phyloP scores from a whole-genome alignment of 2,329 filamentous ascomycete genomes.

The Domatiomyces globalis region DNA sequence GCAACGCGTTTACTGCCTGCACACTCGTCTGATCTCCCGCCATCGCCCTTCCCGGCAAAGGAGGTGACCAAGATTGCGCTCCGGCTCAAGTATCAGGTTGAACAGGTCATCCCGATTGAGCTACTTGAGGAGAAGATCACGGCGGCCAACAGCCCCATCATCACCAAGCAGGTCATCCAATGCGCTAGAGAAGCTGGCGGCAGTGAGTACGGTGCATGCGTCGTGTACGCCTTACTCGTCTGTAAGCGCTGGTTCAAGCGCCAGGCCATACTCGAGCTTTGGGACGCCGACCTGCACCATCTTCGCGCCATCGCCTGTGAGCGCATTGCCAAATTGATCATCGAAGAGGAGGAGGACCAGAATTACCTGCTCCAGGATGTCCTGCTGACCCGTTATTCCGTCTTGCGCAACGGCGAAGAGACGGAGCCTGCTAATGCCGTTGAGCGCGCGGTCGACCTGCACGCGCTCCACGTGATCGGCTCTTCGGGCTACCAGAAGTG shows the following conservation, averaged over 20 bases:
- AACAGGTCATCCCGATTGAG: slow-evolving; percentile 81
- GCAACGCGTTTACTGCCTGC: slow-evolving; percentile 25
- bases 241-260: slow-evolving; percentile 62
- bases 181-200: slow-evolving; percentile 74
- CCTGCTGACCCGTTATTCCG: slow-evolving; percentile 77
- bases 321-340: slow-evolving; percentile 74
- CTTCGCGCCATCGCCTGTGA: slow-evolving; percentile 73
- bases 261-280: slow-evolving; percentile 68
- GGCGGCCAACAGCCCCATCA: slow-evolving; percentile 66
- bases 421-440: slow-evolving; percentile 74
- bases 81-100: slow-evolving; percentile 78
- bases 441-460: slow-evolving; percentile 84
- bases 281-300: slow-evolving; percentile 76
- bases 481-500: slow-evolving; percentile 94
- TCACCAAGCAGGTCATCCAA: slow-evolving; percentile 63
- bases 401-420: slow-evolving; percentile 55
- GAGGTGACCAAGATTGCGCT: slow-evolving; percentile 84
- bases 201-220: slow-evolving; percentile 57
- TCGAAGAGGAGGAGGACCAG: slow-evolving; percentile 70
- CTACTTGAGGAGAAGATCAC: slow-evolving; percentile 63
- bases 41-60: slow-evolving; percentile 56
- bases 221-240: slow-evolving; percentile 71
- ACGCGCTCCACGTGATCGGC: slow-evolving; percentile 76
- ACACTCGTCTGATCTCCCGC: slow-evolving; percentile 25
- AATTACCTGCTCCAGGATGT: slow-evolving; percentile 66